A percentile compares a stretch with the other conserved stretches of the same genome.
Conservation (phyloP, 495 filamentous ascomycete species). For the Penicillium manginii region DNA sequence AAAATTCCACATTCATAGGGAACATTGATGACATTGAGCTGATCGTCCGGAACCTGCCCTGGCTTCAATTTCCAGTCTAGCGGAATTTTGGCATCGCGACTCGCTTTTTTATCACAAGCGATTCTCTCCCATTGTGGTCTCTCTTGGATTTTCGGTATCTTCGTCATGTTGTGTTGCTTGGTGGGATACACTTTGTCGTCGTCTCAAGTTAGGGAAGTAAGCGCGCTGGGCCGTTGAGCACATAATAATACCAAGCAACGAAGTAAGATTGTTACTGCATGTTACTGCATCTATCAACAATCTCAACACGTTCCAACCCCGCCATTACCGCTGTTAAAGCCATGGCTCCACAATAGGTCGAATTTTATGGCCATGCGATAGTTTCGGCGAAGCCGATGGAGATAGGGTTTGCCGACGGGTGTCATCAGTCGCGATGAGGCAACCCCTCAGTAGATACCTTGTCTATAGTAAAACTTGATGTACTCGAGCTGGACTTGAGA, state of each 20-base stretch:
- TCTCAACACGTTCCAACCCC: background rate
- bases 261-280: no score
- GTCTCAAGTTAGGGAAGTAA: no score
- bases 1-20: background rate
- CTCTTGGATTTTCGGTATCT: background rate
- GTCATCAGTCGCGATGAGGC: background rate
- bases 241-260: no score
- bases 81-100: background rate
- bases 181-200: no score
- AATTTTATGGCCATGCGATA: background rate
- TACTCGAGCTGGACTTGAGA: background rate
- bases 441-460: background rate
- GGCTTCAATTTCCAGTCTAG: background rate
- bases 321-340: conserved; percentile 2
- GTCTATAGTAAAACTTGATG: background rate
- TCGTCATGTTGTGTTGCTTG: background rate
- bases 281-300: background rate
- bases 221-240: no score
- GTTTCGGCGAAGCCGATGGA: conserved; percentile 1
- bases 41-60: conserved; percentile 1
- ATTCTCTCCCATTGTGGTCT: background rate
- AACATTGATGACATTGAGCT: conserved; percentile 9
- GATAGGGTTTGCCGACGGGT: conserved; percentile 11
- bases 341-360: background rate
- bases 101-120: background rate